phyloP scores from a whole-genome alignment of 345 rosid species.

The Aquilaria yunnanensis region DNA sequence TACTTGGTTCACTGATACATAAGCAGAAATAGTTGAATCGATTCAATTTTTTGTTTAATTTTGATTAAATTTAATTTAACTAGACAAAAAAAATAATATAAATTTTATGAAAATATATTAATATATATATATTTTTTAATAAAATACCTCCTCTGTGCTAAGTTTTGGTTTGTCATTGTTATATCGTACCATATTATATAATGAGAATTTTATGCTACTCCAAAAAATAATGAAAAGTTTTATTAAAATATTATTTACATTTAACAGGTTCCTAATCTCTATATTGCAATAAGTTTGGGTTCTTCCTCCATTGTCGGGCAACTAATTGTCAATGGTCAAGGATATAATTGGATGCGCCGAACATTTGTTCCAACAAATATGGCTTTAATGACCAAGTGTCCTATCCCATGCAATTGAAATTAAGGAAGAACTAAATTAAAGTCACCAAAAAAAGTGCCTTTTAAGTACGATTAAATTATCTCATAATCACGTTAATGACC shows the following conservation, averaged over 20 bases:
- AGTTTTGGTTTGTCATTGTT: slow-evolving; percentile 11
- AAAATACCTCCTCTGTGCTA: not conserved
- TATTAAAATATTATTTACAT: not conserved
- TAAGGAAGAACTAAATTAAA: not conserved
- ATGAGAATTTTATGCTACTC: too few relatives aligned
- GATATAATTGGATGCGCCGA: slow-evolving; percentile 21
- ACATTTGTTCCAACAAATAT: slow-evolving; percentile 29
- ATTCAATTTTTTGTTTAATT: too few relatives aligned
- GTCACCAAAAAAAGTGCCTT: slow-evolving; percentile 2
- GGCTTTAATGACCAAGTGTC: slow-evolving; percentile 27
- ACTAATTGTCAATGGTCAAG: slow-evolving; percentile 33
- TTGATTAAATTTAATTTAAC: too few relatives aligned
- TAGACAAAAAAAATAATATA: too few relatives aligned
- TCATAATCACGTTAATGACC: too few relatives aligned
- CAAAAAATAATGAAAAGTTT: too few relatives aligned
- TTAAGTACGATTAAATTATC: too few relatives aligned
- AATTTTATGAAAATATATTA: too few relatives aligned
- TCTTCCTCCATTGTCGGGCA: slow-evolving; percentile 27
- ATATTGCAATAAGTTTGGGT: slow-evolving; percentile 22
- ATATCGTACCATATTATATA: too few relatives aligned
- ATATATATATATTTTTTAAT: too few relatives aligned
- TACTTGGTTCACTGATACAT: too few relatives aligned
- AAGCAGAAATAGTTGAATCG: too few relatives aligned
- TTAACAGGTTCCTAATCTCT: not conserved
- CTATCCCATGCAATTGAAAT: slow-evolving; percentile 5